These are phyloP conservation scores for Clathrospora elynae DNA, from an alignment of 2,329 filamentous ascomycete genomes.

Conservation along the genomic window DNA sequence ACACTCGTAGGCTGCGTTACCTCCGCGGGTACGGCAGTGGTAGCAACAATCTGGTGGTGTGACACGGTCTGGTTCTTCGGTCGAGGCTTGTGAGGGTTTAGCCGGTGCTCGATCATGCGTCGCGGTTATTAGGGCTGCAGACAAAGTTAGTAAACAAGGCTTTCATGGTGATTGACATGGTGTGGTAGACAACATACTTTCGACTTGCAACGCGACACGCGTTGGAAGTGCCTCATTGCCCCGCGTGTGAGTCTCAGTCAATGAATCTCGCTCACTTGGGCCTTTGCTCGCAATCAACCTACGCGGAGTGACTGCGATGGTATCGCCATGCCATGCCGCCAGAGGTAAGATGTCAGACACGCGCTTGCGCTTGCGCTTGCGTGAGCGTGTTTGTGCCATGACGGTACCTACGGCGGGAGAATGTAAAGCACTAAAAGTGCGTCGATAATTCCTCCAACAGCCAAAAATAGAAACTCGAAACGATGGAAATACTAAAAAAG, in stretches of 20 bases:
- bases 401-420: no score
- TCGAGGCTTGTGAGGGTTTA: neutral
- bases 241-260: slow-evolving; percentile 1
- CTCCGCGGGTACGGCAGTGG: slow-evolving; percentile 21
- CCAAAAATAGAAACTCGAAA: no score
- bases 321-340: slow-evolving; percentile 1
- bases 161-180: neutral
- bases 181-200: slow-evolving; percentile 5
- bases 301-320: slow-evolving; percentile 1
- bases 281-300: neutral
- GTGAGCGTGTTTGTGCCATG: neutral
- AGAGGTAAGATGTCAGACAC: neutral
- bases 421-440: no score
- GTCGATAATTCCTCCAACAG: no score
- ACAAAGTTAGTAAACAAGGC: neutral
- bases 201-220: neutral
- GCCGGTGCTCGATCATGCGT: neutral
- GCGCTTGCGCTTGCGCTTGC: slow-evolving; percentile 18
- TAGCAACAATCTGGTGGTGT: slow-evolving; percentile 19
- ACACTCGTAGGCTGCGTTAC: slow-evolving; percentile 22
- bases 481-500: no score
- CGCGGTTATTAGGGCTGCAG: neutral
- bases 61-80: neutral
- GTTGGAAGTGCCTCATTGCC: slow-evolving; percentile 1
- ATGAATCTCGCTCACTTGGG: neutral